Evolutionary conservation across 352 stramenopile species (phyloP).

Genomic region (Pelagophyceae sp.): DNA sequence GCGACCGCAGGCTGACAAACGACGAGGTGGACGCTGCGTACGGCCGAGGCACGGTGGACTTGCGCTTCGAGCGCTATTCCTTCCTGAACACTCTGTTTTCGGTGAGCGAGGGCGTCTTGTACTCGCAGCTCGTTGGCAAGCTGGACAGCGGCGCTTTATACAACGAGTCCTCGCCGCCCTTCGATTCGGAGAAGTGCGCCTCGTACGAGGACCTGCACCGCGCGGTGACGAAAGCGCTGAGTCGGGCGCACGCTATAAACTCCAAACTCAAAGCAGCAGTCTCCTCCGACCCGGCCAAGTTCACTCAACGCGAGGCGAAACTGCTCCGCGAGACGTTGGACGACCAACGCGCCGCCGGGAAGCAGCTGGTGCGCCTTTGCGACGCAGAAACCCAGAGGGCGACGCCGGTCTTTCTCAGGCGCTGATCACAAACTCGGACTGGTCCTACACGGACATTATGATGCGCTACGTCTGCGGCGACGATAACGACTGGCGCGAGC

Average conservation of each 20-base stretch:
- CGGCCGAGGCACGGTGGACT: background rate
- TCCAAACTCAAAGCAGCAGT: background rate
- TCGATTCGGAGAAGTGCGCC: background rate
- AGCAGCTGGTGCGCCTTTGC: too few relatives aligned
- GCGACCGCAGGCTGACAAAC: background rate
- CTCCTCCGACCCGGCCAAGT: background rate
- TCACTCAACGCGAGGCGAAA: slow-evolving; percentile 14
- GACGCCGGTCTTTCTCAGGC: too few relatives aligned
- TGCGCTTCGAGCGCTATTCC: background rate
- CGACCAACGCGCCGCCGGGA: slow-evolving; percentile 6
- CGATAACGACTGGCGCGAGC: slow-evolving; percentile 2
- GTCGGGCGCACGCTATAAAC: background rate
- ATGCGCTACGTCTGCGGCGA: slow-evolving; percentile 2
- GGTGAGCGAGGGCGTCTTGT: slow-evolving; percentile 11
- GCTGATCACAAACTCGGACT: slow-evolving; percentile 18
- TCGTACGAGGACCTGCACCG: slow-evolving; percentile 12
- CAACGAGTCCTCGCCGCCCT: background rate
- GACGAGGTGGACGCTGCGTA: background rate
- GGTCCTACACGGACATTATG: slow-evolving; percentile 16
- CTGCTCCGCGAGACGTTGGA: background rate
- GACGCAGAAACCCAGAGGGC: too few relatives aligned
- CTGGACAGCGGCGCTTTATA: slow-evolving; percentile 4
- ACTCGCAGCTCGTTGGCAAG: slow-evolving; percentile 11
- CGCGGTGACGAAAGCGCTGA: background rate
- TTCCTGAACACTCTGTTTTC: slow-evolving; percentile 20